Evolutionary conservation across 179 eudicot genomes (phyloP), one percentile per base, ranked within the genome.

Genomic region (Beta lomatogona): DNA sequence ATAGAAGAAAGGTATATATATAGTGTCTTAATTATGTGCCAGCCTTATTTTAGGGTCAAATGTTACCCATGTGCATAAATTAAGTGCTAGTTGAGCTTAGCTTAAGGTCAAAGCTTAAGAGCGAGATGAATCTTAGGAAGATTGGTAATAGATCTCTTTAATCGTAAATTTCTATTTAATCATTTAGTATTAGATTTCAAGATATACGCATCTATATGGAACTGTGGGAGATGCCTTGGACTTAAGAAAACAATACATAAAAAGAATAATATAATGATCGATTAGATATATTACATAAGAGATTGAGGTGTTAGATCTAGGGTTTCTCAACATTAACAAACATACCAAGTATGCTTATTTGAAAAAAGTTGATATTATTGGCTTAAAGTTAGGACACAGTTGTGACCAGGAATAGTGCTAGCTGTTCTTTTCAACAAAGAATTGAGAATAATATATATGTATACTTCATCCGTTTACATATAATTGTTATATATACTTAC

Each of bases 21-120:
- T 22, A 22, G 57, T 76, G 74, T 59, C 68, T 70, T 77, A 81
- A 77, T 57, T 54, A 73, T 73, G 57, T 59, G 69, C 46, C 82
- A 73, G 82, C 84, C 64, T 45, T 78, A 81, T 73, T 84, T 84
- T 57, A 84, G 84, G 86, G 82, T 84, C 86, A 81, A 81, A 66
- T 77, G 77, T 58, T 57, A 22, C 44, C 58, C 87, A 81, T 81
- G 84, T 84, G 87, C 87, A 81, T 81, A 77, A 84, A 77, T 73
- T 84, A 81, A 84, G 87, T 81, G 82, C 84, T 59, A 25, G 15
- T 76, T 28, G 71, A 84, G 78, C 79, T 31, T 73, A 81, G 78
- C 84, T 81, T 81, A 8, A 80, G 55, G 72, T 77, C 71, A 80
- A 83, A 75, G 79, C 55, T 10, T 61, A 67, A 41, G 44, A 28